Conservation (phyloP, 2,329 filamentous ascomycete species). For the Phaeosphaeria sp. region DNA sequence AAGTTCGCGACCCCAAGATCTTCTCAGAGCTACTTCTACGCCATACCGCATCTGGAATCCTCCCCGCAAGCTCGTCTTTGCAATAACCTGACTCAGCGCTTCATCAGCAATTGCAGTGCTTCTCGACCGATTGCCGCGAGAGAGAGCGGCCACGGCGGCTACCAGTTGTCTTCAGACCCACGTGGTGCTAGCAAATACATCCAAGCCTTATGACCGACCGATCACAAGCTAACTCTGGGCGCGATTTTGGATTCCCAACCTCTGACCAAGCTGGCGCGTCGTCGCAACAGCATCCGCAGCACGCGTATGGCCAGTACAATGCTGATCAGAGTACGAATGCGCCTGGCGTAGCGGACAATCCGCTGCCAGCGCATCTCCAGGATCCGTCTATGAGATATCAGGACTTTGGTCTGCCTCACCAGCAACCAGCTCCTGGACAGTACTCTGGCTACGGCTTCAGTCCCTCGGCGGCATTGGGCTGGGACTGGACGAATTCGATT, state of each 20-base stretch:
- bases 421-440: conserved; percentile 22
- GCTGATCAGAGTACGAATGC: conserved; percentile 32
- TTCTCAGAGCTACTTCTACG: not conserved
- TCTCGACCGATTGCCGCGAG: conserved; percentile 6
- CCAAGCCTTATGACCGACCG: conserved; percentile 36
- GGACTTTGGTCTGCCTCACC: conserved; percentile 25
- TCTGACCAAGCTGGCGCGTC: conserved; percentile 40
- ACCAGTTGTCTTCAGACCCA: conserved; percentile 18
- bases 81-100: conserved; percentile 28
- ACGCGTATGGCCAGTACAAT: conserved; percentile 33
- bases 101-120: conserved; percentile 24
- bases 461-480: conserved; percentile 34
- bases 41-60: conserved; percentile 14
- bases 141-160: conserved; percentile 10
- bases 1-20: not conserved
- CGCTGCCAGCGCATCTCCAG: conserved; percentile 22
- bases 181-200: conserved; percentile 21
- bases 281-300: conserved; percentile 25
- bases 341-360: conserved; percentile 18
- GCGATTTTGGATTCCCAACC: conserved; percentile 42
- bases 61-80: conserved; percentile 13
- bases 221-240: conserved; percentile 24
- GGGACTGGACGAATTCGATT: conserved; percentile 49
- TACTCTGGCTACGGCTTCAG: conserved; percentile 31
- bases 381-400: conserved; percentile 26